These are phyloP conservation scores for Phellinidium pouzarii DNA, from an alignment of 1,284 basidiomycete species.

Conservation along the genomic window DNA sequence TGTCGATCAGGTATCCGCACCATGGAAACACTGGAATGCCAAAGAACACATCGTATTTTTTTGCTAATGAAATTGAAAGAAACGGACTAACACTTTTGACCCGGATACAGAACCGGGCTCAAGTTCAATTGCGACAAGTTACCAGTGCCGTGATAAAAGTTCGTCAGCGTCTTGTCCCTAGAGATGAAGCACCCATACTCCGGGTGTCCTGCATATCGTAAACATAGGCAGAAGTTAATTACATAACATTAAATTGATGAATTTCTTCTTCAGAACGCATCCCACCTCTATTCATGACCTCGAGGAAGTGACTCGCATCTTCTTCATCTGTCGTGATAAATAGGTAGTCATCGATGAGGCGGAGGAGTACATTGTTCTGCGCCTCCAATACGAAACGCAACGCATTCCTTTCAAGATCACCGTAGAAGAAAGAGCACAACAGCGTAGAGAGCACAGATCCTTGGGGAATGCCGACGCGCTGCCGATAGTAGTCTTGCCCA, in stretches of 20 bases:
- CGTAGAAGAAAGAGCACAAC: slow-evolving; percentile 92
- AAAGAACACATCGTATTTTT: background rate
- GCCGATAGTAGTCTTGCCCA: slow-evolving; percentile 71
- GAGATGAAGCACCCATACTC: slow-evolving; percentile 93
- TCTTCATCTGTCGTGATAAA: slow-evolving; percentile 69
- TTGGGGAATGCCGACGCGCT: slow-evolving; percentile 91
- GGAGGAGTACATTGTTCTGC: slow-evolving; percentile 59
- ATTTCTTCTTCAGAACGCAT: background rate
- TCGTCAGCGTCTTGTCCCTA: slow-evolving; percentile 82
- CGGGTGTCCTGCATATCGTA: slow-evolving; percentile 58
- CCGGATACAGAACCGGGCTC: slow-evolving; percentile 25
- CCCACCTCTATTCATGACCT: slow-evolving; percentile 72
- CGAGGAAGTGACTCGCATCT: slow-evolving; percentile 68
- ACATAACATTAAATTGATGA: background rate
- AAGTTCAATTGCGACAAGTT: slow-evolving; percentile 13
- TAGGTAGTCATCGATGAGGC: slow-evolving; percentile 93
- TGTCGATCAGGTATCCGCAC: slow-evolving; percentile 82
- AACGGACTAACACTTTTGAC: slow-evolving; percentile 44
- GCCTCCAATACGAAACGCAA: slow-evolving; percentile 37
- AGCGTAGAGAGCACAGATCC: slow-evolving; percentile 88
- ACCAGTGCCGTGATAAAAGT: slow-evolving; percentile 52
- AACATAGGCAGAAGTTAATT: background rate
- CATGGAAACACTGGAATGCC: slow-evolving; percentile 70
- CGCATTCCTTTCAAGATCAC: slow-evolving; percentile 76
- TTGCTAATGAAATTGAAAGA: slow-evolving; percentile 24